phyloP scores from a whole-genome alignment of 768 basidiomycete species.

The Leucocoprinus birnbaumii region DNA sequence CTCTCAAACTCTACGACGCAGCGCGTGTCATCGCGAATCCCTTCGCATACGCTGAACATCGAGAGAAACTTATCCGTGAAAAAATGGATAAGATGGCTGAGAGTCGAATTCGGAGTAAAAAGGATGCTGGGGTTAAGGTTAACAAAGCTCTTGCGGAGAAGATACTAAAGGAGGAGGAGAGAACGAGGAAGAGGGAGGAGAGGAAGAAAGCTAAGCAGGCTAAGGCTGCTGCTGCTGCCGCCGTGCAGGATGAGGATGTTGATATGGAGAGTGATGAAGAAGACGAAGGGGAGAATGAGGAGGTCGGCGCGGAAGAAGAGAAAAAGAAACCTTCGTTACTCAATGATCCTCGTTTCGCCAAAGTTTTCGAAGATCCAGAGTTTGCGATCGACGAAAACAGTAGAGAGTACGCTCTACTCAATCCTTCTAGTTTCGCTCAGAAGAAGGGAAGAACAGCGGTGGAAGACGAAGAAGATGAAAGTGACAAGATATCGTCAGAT shows the following conservation, averaged over 20 bases:
- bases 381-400: conserved; percentile 89
- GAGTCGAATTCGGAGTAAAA: conserved; percentile 83
- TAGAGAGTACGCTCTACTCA: conserved; percentile 88
- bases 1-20: conserved; percentile 93
- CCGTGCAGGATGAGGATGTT: conserved; percentile 27
- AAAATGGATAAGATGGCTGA: conserved; percentile 95
- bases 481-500: conserved; percentile 64
- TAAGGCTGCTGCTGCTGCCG: conserved; percentile 15
- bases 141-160: conserved; percentile 84
- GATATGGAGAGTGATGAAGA: conserved; percentile 28
- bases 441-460: conserved; percentile 65
- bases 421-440: conserved; percentile 77
- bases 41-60: conserved; percentile 91
- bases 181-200: conserved; percentile 51
- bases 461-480: conserved; percentile 88
- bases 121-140: conserved; percentile 68
- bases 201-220: conserved; percentile 45
- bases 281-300: conserved; percentile 30
- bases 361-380: conserved; percentile 87
- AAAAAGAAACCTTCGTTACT: conserved; percentile 55
- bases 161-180: conserved; percentile 65
- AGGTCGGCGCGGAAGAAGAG: too few relatives aligned
- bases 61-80: conserved; percentile 81
- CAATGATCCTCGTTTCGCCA: conserved; percentile 85
- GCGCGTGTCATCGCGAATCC: conserved; percentile 96